These are phyloP conservation scores for Populus hybrid DNA, from an alignment of 441 rosid genomes.

Conservation along the genomic window DNA sequence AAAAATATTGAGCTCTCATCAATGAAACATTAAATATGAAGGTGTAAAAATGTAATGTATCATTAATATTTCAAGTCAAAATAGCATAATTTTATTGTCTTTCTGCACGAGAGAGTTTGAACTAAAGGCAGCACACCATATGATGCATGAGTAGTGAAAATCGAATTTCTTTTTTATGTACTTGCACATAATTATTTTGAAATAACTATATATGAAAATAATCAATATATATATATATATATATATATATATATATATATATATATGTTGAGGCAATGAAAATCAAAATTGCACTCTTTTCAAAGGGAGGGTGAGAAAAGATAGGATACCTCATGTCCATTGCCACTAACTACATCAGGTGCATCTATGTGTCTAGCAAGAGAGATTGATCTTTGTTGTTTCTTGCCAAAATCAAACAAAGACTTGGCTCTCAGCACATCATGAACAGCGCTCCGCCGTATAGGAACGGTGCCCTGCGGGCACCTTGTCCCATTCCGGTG, in stretches of 20 bases:
- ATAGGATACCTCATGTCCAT: constrained; percentile 79
- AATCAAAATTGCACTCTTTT: too few species aligned
- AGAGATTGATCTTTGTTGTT: constrained; percentile 26
- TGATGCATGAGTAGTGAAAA: neutral
- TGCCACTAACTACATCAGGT: constrained; percentile 69
- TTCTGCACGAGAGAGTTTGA: neutral
- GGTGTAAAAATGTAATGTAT: too few species aligned
- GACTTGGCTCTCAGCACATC: constrained; percentile 90
- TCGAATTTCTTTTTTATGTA: too few species aligned
- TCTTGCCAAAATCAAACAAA: constrained; percentile 78
- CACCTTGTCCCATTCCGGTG: constrained; percentile 69
- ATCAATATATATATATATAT: too few species aligned
- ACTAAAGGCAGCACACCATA: too few species aligned
- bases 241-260: too few species aligned
- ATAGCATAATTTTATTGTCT: neutral
- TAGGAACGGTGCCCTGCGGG: constrained; percentile 69
- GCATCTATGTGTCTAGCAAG: constrained; percentile 46
- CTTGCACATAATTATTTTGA: neutral
- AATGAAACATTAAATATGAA: too few species aligned
- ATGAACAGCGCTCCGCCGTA: constrained; percentile 69
- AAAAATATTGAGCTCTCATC: too few species aligned
- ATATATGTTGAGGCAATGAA: too few species aligned
- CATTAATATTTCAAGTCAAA: neutral
- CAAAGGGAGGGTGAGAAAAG: neutral
- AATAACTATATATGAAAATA: too few species aligned